A percentile compares a stretch with the other conserved stretches of the same genome.
Conservation (phyloP, 129 eudicot genomes). For the Oenanthe sinensis region DNA sequence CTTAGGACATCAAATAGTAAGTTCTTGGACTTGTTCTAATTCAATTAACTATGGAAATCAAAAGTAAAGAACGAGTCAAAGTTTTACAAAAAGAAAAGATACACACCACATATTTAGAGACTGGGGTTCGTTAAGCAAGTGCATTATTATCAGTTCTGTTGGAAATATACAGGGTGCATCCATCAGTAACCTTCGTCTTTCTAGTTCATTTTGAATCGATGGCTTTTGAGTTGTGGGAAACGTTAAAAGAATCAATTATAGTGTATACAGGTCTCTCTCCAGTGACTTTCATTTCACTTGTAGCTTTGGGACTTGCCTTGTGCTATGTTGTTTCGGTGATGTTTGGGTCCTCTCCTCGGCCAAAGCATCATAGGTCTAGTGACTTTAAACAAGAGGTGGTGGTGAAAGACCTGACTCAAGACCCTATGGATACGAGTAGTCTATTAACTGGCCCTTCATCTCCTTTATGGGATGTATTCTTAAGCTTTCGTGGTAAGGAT, state of each 20-base stretch:
- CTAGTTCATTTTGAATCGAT: too few species aligned
- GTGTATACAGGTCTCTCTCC: background rate
- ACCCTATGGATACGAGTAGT: background rate
- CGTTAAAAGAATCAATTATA: background rate
- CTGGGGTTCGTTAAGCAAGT: too few species aligned
- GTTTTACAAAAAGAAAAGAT: too few species aligned
- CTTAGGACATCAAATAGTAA: too few species aligned
- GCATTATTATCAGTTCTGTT: too few species aligned
- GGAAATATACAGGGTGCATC: too few species aligned
- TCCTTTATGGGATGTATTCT: background rate
- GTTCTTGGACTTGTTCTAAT: too few species aligned
- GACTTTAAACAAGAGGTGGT: too few species aligned
- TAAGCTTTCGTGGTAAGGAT: constrained; percentile 3
- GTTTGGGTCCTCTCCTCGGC: background rate
- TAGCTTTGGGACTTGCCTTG: background rate
- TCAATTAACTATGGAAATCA: too few species aligned
- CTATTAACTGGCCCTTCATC: background rate
- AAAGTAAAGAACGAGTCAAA: too few species aligned
- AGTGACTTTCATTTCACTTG: background rate
- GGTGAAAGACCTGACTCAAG: background rate
- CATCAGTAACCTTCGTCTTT: too few species aligned
- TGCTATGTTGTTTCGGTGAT: background rate
- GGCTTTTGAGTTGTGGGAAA: background rate
- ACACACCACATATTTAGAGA: too few species aligned
- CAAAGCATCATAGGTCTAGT: background rate